phyloP scores from a whole-genome alignment of 805 yeast species.

The Ogataea ganodermae region DNA sequence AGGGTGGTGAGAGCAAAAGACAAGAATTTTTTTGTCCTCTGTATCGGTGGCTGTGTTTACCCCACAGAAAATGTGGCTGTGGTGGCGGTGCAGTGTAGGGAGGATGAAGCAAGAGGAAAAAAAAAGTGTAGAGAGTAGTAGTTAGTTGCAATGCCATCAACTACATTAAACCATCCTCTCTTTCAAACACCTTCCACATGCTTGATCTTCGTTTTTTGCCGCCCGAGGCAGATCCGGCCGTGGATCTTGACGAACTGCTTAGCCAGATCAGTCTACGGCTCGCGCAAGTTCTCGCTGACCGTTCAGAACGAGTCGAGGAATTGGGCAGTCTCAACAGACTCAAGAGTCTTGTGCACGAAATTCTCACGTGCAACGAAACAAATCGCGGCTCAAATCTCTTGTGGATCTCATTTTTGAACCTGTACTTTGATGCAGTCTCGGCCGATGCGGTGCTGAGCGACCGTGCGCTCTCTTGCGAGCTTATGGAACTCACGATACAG shows the following conservation, averaged over 20 bases:
- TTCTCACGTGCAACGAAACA: constrained; percentile 2
- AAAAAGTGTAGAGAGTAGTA: no score
- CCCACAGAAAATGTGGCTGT: background rate
- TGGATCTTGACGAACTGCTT: constrained; percentile 6
- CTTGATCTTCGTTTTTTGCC: constrained; percentile 4
- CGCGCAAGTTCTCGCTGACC: constrained; percentile 1
- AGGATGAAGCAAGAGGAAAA: no score
- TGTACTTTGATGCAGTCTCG: constrained; percentile 8
- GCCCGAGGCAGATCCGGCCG: constrained; percentile 3
- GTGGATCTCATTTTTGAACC: constrained; percentile 16
- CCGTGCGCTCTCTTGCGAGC: constrained; percentile 1
- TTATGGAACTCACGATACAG: constrained; percentile 13
- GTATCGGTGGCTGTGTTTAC: constrained; percentile 1
- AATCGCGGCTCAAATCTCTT: constrained; percentile 11
- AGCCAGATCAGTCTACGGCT: constrained; percentile 3
- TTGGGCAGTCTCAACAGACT: constrained; percentile 9
- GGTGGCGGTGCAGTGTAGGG: background rate
- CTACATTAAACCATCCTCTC: no score
- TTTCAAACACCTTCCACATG: no score
- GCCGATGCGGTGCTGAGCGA: background rate
- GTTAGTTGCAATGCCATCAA: background rate
- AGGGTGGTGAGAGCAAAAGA: background rate
- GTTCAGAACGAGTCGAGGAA: background rate
- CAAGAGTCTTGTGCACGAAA: constrained; percentile 12
- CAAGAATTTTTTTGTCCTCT: no score